A percentile compares a stretch with the other conserved stretches of the same genome.
Evolutionary conservation across 139 green algal genomes (phyloP).

Genomic region (Haematococcus sp.): DNA sequence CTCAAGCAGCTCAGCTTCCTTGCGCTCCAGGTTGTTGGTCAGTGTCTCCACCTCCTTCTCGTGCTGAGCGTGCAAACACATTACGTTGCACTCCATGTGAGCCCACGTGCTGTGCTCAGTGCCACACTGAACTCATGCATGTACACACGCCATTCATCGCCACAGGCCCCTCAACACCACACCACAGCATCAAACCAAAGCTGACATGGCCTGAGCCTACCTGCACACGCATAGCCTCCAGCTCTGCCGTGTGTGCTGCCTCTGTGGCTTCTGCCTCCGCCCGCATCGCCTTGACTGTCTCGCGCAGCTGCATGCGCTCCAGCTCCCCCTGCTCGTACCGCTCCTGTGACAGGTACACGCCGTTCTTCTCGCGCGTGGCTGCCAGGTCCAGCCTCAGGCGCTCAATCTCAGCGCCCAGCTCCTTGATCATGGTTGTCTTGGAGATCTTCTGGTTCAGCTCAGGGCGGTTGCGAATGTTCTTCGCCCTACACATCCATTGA

Average conservation of each 20-base stretch:
- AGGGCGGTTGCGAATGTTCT: constrained; percentile 98
- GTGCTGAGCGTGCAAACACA: constrained; percentile 2
- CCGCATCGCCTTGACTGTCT: constrained; percentile 35
- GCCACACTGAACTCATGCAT: no score
- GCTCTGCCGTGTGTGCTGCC: constrained; percentile 24
- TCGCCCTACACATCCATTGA: constrained; percentile 55
- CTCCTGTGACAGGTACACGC: constrained; percentile 77
- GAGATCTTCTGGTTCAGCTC: constrained; percentile 91
- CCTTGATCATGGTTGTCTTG: constrained; percentile 94
- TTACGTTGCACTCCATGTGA: not conserved
- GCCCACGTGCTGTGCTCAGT: not conserved
- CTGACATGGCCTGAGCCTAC: no score
- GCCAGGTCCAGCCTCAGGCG: constrained; percentile 81
- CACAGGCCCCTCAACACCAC: no score
- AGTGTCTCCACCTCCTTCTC: constrained; percentile 27
- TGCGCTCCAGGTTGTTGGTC: not conserved
- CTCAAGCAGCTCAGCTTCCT: not conserved
- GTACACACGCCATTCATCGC: not conserved
- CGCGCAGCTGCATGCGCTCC: constrained; percentile 64
- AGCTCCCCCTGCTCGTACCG: constrained; percentile 61
- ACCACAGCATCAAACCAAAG: no score
- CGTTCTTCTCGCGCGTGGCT: constrained; percentile 90
- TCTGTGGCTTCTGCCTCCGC: constrained; percentile 47
- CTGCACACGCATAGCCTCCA: constrained; percentile 32
- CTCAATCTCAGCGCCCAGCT: constrained; percentile 92